Percentiles rank a stretch among this genome's conserved stretches.
phyloP scores from a whole-genome alignment of 2,329 filamentous ascomycete genomes.

The Arthrobotrys entomopaga region DNA sequence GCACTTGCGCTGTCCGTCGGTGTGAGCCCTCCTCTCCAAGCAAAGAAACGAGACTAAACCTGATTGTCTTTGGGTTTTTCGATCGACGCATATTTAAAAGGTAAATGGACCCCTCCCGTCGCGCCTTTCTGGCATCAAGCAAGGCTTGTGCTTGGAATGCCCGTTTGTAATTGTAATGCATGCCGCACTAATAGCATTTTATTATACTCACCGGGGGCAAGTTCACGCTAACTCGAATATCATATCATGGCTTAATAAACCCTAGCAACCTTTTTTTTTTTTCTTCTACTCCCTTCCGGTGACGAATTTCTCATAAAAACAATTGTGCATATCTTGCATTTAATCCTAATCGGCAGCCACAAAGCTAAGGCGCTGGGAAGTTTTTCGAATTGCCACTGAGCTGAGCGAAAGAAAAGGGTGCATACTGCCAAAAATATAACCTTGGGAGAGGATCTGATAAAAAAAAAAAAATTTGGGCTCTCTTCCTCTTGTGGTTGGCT shows the following conservation, averaged over 20 bases:
- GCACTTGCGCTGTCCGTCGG: constrained; percentile 29
- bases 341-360: constrained; percentile 24
- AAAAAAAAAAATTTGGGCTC: constrained; percentile 25
- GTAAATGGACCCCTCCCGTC: constrained; percentile 52
- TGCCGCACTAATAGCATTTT: constrained; percentile 50
- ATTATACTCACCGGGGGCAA: constrained; percentile 40
- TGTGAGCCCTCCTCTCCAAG: constrained; percentile 21
- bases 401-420: constrained; percentile 16
- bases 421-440: too few relatives aligned
- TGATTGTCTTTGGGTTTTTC: constrained; percentile 21
- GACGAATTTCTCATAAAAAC: constrained; percentile 26
- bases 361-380: constrained; percentile 25
- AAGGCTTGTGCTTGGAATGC: constrained; percentile 23
- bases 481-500: constrained; percentile 20
- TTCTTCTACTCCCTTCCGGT: constrained; percentile 1
- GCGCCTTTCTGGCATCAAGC: constrained; percentile 28
- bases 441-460: neutral
- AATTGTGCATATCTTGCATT: constrained; percentile 10
- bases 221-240: constrained; percentile 49
- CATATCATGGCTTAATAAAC: constrained; percentile 41
- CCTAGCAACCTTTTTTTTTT: constrained; percentile 29
- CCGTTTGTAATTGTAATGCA: constrained; percentile 29
- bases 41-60: constrained; percentile 34
- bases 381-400: constrained; percentile 28
- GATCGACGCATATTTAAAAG: constrained; percentile 54